Evolutionary conservation across 192 early-diverging fungal species (phyloP), one percentile per base, ranked within the genome.

Genomic region (Rhizophagus clarus): DNA sequence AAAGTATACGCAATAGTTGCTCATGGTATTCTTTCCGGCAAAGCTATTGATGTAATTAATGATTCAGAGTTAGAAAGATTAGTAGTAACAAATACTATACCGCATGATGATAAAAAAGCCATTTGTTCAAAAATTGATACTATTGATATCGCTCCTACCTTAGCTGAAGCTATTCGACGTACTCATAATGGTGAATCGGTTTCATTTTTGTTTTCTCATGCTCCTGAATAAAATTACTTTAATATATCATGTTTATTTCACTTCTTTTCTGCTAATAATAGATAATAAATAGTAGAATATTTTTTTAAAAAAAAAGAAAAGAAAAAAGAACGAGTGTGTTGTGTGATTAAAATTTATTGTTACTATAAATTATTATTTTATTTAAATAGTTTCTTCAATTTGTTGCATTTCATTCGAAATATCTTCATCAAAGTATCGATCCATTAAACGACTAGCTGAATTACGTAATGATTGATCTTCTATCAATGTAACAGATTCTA

Each of bases 161-260:
- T 95, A 56, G 92, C 92, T 40, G 94, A 95, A 84, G 97, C 97
- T 37, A 97, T 98, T 77, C 89, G 98, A 29, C 91, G 98, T 72
- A 97, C 94, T 32, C 97, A 98, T 87, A 95, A 97, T 83, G 98
- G 98, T 63, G 98, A 99, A 86, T 93, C 91, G 70, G 93, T 99
- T 62, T 91, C 90, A 20, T 93, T 92, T 84, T 88, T 99, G 56
- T 97, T 97, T 82, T 82, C 81, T 71, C 76, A 86, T 45, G 83
- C 85, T 42, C 76, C 76, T 17, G 76, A 78, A 67, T 78, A 45
- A 76, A 40, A 72, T 49, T 14, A 11, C 9, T 28, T 72, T 9
- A 42, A 10, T 26, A 9, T 71, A n/a, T 24, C 26, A 8, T 42
- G 20, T n/a, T 71, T 24, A n/a, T 14, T 14, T 71, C 24, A 8